Evolutionary conservation across 2,329 filamentous ascomycete genomes (phyloP).

Genomic region (Ascocoryne sarcoides): DNA sequence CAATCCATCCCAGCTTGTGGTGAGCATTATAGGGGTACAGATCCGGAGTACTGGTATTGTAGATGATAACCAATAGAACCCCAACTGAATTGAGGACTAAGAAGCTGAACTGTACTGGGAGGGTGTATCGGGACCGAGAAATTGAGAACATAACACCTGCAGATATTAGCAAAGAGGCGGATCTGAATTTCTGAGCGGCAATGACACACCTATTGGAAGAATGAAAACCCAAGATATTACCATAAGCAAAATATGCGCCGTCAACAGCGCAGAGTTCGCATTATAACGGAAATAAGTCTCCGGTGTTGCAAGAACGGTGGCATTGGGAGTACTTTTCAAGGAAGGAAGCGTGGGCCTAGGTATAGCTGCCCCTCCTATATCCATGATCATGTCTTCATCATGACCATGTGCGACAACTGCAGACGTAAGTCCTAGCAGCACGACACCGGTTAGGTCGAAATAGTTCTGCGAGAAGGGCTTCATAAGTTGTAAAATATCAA

Average conservation of each 20-base stretch:
- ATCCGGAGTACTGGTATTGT: conserved; percentile 75
- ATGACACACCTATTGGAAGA: conserved; percentile 54
- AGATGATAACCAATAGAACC: conserved; percentile 56
- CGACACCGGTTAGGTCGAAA: conserved; percentile 6
- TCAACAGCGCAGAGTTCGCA: conserved; percentile 31
- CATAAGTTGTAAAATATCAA: conserved; percentile 10
- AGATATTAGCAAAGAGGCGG: conserved; percentile 1
- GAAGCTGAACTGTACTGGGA: conserved; percentile 62
- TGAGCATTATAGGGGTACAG: conserved; percentile 84
- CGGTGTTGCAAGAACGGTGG: conserved; percentile 13
- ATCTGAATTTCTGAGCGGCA: background rate
- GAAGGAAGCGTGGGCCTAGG: conserved; percentile 1
- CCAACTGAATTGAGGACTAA: conserved; percentile 54
- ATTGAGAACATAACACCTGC: conserved; percentile 69
- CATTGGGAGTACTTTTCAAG: conserved; percentile 1
- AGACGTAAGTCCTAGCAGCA: conserved; percentile 14
- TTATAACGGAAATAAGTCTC: conserved; percentile 34
- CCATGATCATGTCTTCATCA: conserved; percentile 29
- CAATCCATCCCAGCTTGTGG: conserved; percentile 78
- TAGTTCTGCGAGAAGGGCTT: conserved; percentile 3
- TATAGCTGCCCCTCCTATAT: conserved; percentile 7
- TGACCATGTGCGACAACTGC: conserved; percentile 17
- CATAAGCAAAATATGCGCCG: conserved; percentile 60
- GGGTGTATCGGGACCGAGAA: conserved; percentile 64
- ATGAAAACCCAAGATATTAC: conserved; percentile 59